phyloP scores from a whole-genome alignment of 2,329 filamentous ascomycete species.

The Fusarium anguioides region DNA sequence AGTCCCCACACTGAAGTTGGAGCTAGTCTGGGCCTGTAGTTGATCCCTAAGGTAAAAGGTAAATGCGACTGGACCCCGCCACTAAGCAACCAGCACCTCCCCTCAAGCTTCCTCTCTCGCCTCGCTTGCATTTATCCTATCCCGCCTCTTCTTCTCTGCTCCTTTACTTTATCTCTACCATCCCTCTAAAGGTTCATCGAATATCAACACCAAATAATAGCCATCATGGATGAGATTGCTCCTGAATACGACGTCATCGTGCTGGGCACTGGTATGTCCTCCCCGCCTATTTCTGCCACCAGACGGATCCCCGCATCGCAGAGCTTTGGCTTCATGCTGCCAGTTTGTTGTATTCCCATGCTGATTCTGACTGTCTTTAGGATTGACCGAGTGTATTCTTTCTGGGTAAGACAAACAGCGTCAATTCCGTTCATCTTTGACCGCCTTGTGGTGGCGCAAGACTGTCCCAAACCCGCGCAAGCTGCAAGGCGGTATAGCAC shows the following conservation, averaged over 20 bases:
- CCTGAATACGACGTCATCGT: constrained; percentile 99
- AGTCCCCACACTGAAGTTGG: constrained; percentile 39
- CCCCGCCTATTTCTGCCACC: constrained; percentile 27
- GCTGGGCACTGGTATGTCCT: constrained; percentile 89
- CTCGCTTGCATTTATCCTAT: constrained; percentile 31
- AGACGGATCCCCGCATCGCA: constrained; percentile 39
- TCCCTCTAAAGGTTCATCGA: constrained; percentile 9
- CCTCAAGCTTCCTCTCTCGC: constrained; percentile 41
- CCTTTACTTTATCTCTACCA: constrained; percentile 8
- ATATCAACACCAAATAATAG: constrained; percentile 24
- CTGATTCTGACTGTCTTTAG: constrained; percentile 59
- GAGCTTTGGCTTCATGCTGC: constrained; percentile 26
- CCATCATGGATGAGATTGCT: constrained; percentile 92
- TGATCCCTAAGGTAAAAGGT: constrained; percentile 44
- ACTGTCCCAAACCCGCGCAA: constrained; percentile 11
- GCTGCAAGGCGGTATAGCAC: constrained; percentile 24
- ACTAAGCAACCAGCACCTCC: constrained; percentile 42
- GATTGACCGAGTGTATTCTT: constrained; percentile 98
- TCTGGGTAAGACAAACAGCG: constrained; percentile 76
- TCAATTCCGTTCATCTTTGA: background rate
- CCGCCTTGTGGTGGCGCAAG: constrained; percentile 8
- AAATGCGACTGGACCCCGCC: constrained; percentile 45
- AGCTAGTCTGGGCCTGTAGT: constrained; percentile 22
- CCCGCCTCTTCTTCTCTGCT: constrained; percentile 27
- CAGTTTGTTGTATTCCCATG: constrained; percentile 4